Percentiles rank a stretch among this genome's conserved stretches.
phyloP scores from a whole-genome alignment of 768 basidiomycete genomes.

The Cubamyces sp. region DNA sequence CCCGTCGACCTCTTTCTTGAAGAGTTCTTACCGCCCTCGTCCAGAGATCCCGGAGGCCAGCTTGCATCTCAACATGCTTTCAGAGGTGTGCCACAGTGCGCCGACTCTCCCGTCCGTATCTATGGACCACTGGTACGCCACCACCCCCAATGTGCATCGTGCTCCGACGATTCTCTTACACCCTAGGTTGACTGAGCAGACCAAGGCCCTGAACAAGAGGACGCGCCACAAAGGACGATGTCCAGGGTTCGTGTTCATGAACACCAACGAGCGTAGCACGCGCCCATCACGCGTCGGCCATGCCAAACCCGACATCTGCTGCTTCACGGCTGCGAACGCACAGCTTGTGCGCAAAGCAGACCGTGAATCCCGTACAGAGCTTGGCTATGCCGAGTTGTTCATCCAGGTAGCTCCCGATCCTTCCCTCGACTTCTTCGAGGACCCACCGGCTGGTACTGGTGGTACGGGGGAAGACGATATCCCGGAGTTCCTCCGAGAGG shows the following conservation, averaged over 20 bases:
- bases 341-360: neutral
- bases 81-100: neutral
- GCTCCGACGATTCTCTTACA: too few relatives aligned
- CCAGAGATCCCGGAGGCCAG: neutral
- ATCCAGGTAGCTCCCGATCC: constrained; percentile 7
- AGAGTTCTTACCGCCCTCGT: neutral
- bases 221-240: neutral
- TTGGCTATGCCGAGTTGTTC: constrained; percentile 22
- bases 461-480: too few relatives aligned
- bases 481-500: constrained; percentile 6
- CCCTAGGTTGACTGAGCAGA: constrained; percentile 23
- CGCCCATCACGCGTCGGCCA: neutral
- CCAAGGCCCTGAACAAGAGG: neutral
- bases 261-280: neutral
- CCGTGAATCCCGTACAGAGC: neutral
- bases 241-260: constrained; percentile 14
- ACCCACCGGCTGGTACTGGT: neutral
- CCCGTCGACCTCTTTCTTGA: constrained; percentile 12
- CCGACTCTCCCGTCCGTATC: neutral
- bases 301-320: constrained; percentile 15
- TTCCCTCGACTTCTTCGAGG: constrained; percentile 14
- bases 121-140: constrained; percentile 1
- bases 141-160: too few relatives aligned
- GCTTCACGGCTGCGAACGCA: constrained; percentile 1
- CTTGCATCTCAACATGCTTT: neutral